Conservation (phyloP, 2,329 filamentous ascomycete genomes). For the Paecilomyces formosus region DNA sequence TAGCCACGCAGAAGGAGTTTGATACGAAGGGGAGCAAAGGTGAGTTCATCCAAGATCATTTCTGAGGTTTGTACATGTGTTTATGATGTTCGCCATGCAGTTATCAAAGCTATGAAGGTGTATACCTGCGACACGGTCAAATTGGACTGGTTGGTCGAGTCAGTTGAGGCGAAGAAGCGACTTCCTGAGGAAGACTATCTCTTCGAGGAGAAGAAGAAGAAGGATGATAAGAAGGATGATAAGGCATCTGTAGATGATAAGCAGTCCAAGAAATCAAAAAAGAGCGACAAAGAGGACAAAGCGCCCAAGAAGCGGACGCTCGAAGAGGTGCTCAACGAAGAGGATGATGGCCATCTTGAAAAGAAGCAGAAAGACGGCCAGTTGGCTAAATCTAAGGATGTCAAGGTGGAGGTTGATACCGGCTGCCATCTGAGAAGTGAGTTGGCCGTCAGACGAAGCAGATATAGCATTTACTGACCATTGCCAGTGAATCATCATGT, state of each 20-base stretch:
- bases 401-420: slow-evolving; percentile 44
- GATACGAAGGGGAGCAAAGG: slow-evolving; percentile 28
- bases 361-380: slow-evolving; percentile 40
- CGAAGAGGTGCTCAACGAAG: slow-evolving; percentile 8
- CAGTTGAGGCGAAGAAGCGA: slow-evolving; percentile 35
- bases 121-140: slow-evolving; percentile 47
- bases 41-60: slow-evolving; percentile 8
- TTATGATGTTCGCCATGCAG: slow-evolving; percentile 2
- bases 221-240: slow-evolving; percentile 3
- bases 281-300: slow-evolving; percentile 13
- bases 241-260: slow-evolving; percentile 4
- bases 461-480: not conserved
- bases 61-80: too few relatives aligned
- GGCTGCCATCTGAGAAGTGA: slow-evolving; percentile 23
- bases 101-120: slow-evolving; percentile 35
- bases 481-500: slow-evolving; percentile 37
- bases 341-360: slow-evolving; percentile 16
- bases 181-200: slow-evolving; percentile 33
- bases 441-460: not conserved
- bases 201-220: slow-evolving; percentile 11
- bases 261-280: slow-evolving; percentile 22
- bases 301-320: slow-evolving; percentile 20
- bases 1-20: slow-evolving; percentile 30
- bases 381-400: slow-evolving; percentile 32
- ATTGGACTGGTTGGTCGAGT: slow-evolving; percentile 54